Evolutionary conservation across 2,329 filamentous ascomycete genomes (phyloP).

Genomic region (Aspergillus fumigatus): DNA sequence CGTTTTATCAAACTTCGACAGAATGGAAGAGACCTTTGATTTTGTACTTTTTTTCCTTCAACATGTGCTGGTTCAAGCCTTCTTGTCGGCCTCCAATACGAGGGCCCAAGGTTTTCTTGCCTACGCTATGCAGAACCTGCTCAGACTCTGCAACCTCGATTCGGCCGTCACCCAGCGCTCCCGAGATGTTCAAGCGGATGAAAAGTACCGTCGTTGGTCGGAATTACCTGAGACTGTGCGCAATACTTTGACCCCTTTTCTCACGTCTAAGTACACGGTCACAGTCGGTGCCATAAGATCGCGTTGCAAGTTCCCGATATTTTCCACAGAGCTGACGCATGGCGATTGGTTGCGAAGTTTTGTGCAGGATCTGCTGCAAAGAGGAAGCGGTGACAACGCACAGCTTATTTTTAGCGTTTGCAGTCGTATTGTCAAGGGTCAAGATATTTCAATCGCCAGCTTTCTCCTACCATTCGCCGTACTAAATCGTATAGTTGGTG

Average conservation of each 20-base stretch:
- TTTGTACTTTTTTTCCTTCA: constrained; percentile 84
- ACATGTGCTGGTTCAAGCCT: constrained; percentile 83
- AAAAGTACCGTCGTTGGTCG: constrained; percentile 70
- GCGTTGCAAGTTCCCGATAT: constrained; percentile 70
- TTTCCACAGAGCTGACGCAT: constrained; percentile 63
- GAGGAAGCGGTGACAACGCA: constrained; percentile 68
- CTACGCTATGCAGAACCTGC: constrained; percentile 88
- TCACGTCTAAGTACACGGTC: constrained; percentile 77
- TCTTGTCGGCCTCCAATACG: constrained; percentile 83
- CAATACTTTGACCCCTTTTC: constrained; percentile 80
- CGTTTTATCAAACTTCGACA: constrained; percentile 79
- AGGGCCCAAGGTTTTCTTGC: constrained; percentile 86
- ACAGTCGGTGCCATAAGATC: constrained; percentile 54
- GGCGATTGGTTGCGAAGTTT: constrained; percentile 76
- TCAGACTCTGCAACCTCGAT: constrained; percentile 71
- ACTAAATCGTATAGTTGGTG: constrained; percentile 74
- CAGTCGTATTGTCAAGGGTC: constrained; percentile 74
- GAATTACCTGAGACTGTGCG: constrained; percentile 70
- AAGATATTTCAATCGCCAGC: constrained; percentile 78
- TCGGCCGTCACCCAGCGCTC: constrained; percentile 50
- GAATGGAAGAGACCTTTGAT: constrained; percentile 70
- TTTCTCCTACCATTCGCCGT: constrained; percentile 87
- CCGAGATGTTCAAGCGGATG: constrained; percentile 52
- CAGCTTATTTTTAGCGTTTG: constrained; percentile 75
- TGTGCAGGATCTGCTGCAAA: constrained; percentile 75